Evolutionary conservation across 768 basidiomycete genomes (phyloP), one percentile per base, ranked within the genome.

Genomic region (Pulveroboletus sp.): DNA sequence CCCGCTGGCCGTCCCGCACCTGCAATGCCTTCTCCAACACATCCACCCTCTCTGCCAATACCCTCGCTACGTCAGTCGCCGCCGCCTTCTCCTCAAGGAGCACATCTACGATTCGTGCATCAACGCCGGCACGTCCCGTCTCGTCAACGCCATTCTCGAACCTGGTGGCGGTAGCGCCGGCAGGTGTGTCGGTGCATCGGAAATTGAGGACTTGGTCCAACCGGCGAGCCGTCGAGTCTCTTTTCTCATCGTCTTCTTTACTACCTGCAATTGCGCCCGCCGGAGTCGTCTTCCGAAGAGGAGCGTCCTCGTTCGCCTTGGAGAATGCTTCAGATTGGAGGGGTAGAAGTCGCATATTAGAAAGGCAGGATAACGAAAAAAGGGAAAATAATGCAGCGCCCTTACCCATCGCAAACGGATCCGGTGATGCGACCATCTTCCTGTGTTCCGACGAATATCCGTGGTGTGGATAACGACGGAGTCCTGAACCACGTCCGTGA

Each of bases 41-140:
- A 31, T 53, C 60, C 8, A 69, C 65, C 8, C 63, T 52, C 41
- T 64, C 67, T 7, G 52, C 50, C 48, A 66, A 50, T 14, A 43
- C 50, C 24, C 44, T 52, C 24, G 54, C 56, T 6, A 41, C 56
- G 5, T 51, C 59, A 1, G 57, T 47, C 14, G 57, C 59, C 5
- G 39, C 56, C 17, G 52, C 54, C 1, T 59, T 56, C 32, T 60
- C 59, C 32, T 54, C 50, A 1, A 64, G 32, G 1, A 66, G 44
- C n/a, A 28, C 51, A 11, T 51, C 51, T 30, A 58, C 60, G 3
- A 57, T 48, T 3, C 37, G 30, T 31, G 45, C 18, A 17, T 58
- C 54, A 21, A 44, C 39, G 24, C 44, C 18, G 17, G 38, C 18
- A 8, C 8, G n/a, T 33, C 26, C 21, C 30, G 30, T 3, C 21